Evolutionary conservation across 768 basidiomycete species (phyloP), one percentile per base, ranked within the genome.

Genomic region (Mrakia blollopis): DNA sequence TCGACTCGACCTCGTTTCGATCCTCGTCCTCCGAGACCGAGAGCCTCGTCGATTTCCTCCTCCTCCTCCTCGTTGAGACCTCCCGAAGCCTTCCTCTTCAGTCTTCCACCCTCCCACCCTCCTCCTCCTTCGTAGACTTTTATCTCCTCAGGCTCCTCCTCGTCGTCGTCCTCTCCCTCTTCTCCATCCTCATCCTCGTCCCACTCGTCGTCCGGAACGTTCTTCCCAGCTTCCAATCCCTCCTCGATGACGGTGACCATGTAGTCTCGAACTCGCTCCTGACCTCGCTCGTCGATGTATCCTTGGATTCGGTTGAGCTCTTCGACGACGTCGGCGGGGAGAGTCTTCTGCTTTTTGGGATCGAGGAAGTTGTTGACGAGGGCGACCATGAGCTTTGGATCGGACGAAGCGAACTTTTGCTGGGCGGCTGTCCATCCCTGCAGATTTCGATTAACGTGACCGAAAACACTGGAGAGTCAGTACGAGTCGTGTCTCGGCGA

Each of bases 241-340:
- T 75, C 74, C 11, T 69, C 28, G 41, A 76, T 76, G 39, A 76
- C 68, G 28, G 21, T 30, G 14, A 61, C 14, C 75, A 76, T 76
- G 67, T 52, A 76, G 28, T 76, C 75, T 21, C 75, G 54, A 11
- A 76, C 41, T 21, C 57, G 23, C 52, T 76, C 75, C 37, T 70
- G 69, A 28, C 57, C 41, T 35, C 68, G 52, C 75, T 76, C 75
- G 68, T 76, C 75, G 67, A 76, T 67, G 69, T 76, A 71, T 50
- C 54, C 41, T 16, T 28, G 50, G 54, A 60, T 60, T 23, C 35
- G 25, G 30, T 76, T 37, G 25, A 76, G 32, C 41, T 62, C 44
- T 8, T 76, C 68, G 28, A 60, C 11, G 14, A 76, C 39, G 25
- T 68, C 39, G 21, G 39, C 39, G 0, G 65, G 65, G 18, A 68